Evolutionary conservation across 805 yeast genomes (phyloP).

Genomic region (Sungouiozyma ichnusensis): DNA sequence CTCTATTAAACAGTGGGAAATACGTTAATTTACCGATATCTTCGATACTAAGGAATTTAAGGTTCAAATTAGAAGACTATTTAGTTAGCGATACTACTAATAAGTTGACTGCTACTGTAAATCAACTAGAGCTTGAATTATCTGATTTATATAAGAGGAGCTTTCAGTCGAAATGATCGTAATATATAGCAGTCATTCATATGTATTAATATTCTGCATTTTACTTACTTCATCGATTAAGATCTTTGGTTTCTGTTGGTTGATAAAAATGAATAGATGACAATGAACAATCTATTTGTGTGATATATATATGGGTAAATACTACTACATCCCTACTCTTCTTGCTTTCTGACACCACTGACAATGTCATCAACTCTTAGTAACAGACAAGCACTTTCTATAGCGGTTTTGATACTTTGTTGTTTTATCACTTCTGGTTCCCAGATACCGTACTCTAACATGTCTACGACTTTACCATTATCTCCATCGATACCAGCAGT

Average conservation of each 20-base stretch:
- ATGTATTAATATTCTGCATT: not conserved
- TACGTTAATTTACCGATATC: slow-evolving; percentile 34
- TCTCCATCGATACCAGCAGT: slow-evolving; percentile 95
- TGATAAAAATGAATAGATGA: not conserved
- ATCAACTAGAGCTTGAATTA: slow-evolving; percentile 30
- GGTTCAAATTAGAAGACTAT: slow-evolving; percentile 9
- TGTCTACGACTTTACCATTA: slow-evolving; percentile 84
- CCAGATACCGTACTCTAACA: slow-evolving; percentile 96
- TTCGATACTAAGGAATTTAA: slow-evolving; percentile 20
- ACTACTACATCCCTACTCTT: slow-evolving; percentile 10
- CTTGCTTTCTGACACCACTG: slow-evolving; percentile 72
- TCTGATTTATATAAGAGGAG: slow-evolving; percentile 1
- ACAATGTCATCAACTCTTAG: slow-evolving; percentile 97
- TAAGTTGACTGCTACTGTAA: slow-evolving; percentile 27
- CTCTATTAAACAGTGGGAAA: slow-evolving; percentile 47
- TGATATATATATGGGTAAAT: not conserved
- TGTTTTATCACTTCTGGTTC: slow-evolving; percentile 98
- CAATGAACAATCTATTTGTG: not conserved
- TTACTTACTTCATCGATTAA: too few species aligned
- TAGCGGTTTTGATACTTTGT: slow-evolving; percentile 94
- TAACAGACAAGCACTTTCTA: slow-evolving; percentile 90
- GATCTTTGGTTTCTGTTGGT: too few species aligned
- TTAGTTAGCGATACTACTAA: slow-evolving; percentile 8
- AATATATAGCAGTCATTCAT: not conserved
- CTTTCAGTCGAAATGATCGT: not conserved